These are phyloP conservation scores for Paecilomyces dactylethromorphus DNA, from an alignment of 2,329 filamentous ascomycete species.

Conservation along the genomic window DNA sequence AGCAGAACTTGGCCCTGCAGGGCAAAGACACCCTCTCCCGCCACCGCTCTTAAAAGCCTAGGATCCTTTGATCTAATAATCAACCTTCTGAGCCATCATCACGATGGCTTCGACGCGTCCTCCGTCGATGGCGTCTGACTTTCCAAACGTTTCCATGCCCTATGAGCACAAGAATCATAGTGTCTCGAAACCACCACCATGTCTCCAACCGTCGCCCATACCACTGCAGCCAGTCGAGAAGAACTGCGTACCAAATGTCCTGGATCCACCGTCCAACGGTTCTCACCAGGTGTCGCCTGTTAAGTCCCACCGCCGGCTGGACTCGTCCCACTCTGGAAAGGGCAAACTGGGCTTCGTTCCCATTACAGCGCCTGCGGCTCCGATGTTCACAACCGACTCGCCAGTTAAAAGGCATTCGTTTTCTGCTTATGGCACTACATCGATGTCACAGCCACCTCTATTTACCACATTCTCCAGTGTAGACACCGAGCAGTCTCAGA, in stretches of 20 bases:
- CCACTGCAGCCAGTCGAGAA: constrained; percentile 39
- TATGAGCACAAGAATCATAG: constrained; percentile 26
- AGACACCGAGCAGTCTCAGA: constrained; percentile 35
- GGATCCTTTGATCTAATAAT: not conserved
- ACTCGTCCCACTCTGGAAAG: constrained; percentile 51
- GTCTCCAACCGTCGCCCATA: constrained; percentile 49
- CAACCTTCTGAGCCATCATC: constrained; percentile 7
- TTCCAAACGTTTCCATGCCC: constrained; percentile 48
- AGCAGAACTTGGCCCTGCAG: not conserved
- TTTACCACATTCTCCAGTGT: constrained; percentile 47
- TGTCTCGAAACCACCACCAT: constrained; percentile 25
- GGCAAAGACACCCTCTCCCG: not conserved
- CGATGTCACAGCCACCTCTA: constrained; percentile 37
- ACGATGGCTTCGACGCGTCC: constrained; percentile 34
- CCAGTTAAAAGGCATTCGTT: constrained; percentile 37
- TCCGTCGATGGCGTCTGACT: constrained; percentile 50
- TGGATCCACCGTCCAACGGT: constrained; percentile 53
- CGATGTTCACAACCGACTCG: constrained; percentile 42
- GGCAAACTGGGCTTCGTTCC: constrained; percentile 58
- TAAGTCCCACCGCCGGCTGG: constrained; percentile 53
- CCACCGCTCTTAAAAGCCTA: not conserved
- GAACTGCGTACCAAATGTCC: constrained; percentile 47
- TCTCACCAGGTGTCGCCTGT: constrained; percentile 58
- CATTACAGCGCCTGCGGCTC: constrained; percentile 42
- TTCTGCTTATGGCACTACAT: constrained; percentile 22